Conservation (phyloP, 257 asterid species). For the Solanum phureja region DNA sequence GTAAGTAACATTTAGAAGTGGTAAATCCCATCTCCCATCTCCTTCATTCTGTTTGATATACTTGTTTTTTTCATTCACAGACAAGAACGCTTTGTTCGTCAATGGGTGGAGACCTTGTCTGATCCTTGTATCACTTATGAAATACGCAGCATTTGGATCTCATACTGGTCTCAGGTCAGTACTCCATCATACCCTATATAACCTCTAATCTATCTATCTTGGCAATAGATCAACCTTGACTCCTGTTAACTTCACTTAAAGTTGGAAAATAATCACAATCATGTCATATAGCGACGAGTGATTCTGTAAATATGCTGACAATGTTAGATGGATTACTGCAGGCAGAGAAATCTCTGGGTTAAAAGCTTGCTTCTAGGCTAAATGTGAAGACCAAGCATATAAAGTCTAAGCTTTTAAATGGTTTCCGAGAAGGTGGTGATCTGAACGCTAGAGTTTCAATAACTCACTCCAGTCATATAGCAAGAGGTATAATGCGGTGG, state of each 20-base stretch:
- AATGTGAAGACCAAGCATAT: conserved; percentile 19
- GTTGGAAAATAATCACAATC: not conserved
- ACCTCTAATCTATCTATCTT: not conserved
- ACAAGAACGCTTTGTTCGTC: no score
- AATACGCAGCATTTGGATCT: no score
- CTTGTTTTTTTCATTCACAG: no score
- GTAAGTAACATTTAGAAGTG: no score
- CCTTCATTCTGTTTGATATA: no score
- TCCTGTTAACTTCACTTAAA: not conserved
- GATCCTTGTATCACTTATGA: no score
- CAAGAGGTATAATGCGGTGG: not conserved
- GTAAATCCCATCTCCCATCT: no score
- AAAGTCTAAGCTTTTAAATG: not conserved
- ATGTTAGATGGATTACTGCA: not conserved
- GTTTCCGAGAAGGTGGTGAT: not conserved
- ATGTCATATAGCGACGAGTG: not conserved
- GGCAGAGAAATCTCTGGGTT: conserved; percentile 21
- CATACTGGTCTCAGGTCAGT: no score
- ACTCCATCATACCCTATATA: no score
- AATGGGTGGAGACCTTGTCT: no score
- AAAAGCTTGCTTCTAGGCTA: conserved; percentile 21
- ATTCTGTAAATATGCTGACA: not conserved
- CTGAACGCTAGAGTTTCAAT: not conserved
- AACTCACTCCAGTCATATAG: not conserved
- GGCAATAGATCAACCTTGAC: not conserved